phyloP scores from a whole-genome alignment of 2,329 filamentous ascomycete species.

The Beauveria brongniartii region DNA sequence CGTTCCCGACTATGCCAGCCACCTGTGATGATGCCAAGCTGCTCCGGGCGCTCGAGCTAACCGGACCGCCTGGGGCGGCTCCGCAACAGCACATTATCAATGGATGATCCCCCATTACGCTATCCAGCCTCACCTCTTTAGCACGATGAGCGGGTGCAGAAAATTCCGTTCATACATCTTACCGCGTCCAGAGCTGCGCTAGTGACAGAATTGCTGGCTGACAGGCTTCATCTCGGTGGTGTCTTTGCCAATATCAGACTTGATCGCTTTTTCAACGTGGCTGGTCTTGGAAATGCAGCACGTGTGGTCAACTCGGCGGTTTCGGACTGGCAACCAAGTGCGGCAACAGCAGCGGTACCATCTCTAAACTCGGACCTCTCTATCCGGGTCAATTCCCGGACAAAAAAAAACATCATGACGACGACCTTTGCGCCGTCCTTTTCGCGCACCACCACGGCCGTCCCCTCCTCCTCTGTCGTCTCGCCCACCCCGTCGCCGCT shows the following conservation, averaged over 20 bases:
- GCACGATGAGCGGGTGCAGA: background rate
- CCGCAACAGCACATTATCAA: background rate
- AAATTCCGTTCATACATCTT: background rate
- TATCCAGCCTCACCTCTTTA: background rate
- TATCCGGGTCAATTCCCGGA: background rate
- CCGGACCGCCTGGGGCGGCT: background rate
- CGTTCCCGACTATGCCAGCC: background rate
- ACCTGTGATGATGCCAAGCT: constrained; percentile 1
- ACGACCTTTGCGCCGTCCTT: constrained; percentile 6
- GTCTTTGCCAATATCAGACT: background rate
- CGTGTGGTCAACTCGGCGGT: background rate
- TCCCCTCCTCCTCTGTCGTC: background rate
- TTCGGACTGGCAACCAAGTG: background rate
- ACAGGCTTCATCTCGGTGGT: background rate
- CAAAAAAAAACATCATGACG: constrained; percentile 13
- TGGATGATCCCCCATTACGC: background rate
- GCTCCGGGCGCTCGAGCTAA: background rate
- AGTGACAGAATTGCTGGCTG: background rate
- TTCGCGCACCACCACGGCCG: background rate
- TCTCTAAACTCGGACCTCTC: background rate
- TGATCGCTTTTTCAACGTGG: background rate
- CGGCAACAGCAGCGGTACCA: background rate
- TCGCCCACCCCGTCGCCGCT: constrained; percentile 17
- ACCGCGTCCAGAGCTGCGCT: background rate
- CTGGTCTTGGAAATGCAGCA: constrained; percentile 5